These are phyloP conservation scores for Euptelea pleiosperma DNA, from an alignment of 164 flowering plant genomes.

Conservation along the genomic window DNA sequence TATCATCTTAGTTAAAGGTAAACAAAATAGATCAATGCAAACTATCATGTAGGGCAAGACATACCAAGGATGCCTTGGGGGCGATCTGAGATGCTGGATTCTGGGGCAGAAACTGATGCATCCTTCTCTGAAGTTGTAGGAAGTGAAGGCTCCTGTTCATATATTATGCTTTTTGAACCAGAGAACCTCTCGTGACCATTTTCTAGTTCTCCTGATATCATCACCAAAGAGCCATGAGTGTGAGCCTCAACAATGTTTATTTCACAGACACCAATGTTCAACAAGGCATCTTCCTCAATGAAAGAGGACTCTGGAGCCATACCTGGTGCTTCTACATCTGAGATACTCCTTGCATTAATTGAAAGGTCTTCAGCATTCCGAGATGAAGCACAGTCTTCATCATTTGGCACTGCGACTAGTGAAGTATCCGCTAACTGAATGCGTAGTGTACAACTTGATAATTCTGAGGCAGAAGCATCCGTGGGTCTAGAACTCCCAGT, in stretches of 20 bases:
- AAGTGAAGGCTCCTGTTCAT: constrained; percentile 36
- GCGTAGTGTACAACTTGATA: constrained; percentile 23
- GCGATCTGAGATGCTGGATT: constrained; percentile 28
- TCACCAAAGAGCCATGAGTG: constrained; percentile 23
- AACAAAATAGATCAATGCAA: neutral
- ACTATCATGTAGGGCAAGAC: constrained; percentile 1
- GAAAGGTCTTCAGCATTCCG: constrained; percentile 34
- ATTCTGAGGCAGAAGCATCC: constrained; percentile 37
- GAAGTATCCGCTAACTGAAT: constrained; percentile 25
- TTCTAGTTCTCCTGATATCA: constrained; percentile 43
- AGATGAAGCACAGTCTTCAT: constrained; percentile 26
- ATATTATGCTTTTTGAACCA: constrained; percentile 26
- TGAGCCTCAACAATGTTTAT: constrained; percentile 30
- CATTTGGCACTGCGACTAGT: constrained; percentile 24
- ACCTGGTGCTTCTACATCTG: constrained; percentile 27
- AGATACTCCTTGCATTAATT: constrained; percentile 17
- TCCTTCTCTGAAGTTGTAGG: constrained; percentile 24
- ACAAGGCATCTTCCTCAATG: constrained; percentile 24
- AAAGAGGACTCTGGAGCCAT: constrained; percentile 22
- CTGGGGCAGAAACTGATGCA: constrained; percentile 24
- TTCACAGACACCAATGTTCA: constrained; percentile 17
- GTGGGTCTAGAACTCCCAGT: constrained; percentile 20
- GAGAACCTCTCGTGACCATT: constrained; percentile 24
- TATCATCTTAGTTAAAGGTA: neutral
- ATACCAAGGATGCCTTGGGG: constrained; percentile 43